A percentile compares a stretch with the other conserved stretches of the same genome.
phyloP scores from a whole-genome alignment of 805 yeast genomes.

The Komagataella kurtzmanii region DNA sequence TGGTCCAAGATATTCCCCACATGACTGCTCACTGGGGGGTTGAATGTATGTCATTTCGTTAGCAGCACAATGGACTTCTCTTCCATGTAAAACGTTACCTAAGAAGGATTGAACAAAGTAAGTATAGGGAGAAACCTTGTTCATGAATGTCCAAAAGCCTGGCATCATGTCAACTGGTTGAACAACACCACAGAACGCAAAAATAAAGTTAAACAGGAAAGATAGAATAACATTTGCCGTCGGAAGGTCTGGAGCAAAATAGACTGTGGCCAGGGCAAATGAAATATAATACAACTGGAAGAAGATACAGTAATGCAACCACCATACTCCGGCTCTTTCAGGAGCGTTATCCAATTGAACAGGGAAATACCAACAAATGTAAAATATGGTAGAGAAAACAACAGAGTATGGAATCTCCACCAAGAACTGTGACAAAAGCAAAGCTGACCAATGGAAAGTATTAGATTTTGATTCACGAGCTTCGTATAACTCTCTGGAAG shows the following conservation, averaged over 20 bases:
- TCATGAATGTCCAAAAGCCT: constrained; percentile 78
- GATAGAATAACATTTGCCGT: constrained; percentile 51
- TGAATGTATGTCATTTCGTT: constrained; percentile 34
- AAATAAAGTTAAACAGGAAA: constrained; percentile 39
- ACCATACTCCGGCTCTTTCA: constrained; percentile 34
- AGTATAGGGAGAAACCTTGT: constrained; percentile 60
- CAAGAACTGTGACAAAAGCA: constrained; percentile 35
- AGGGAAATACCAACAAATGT: constrained; percentile 2
- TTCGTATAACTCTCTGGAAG: constrained; percentile 42
- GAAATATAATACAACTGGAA: constrained; percentile 32
- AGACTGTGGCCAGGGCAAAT: constrained; percentile 41
- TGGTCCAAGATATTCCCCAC: constrained; percentile 36
- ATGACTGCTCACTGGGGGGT: constrained; percentile 52
- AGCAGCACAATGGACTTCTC: constrained; percentile 32
- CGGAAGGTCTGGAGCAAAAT: constrained; percentile 51
- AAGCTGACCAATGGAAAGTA: constrained; percentile 49
- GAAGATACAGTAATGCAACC: constrained; percentile 19
- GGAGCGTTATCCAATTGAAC: constrained; percentile 18
- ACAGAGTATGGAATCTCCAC: constrained; percentile 45
- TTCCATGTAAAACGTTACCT: constrained; percentile 31
- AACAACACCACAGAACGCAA: constrained; percentile 59
- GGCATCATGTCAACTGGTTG: constrained; percentile 50
- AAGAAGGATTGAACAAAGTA: constrained; percentile 47
- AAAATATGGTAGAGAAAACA: constrained; percentile 25
- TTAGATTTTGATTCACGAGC: constrained; percentile 52